Percentiles rank a stretch among this genome's conserved stretches.
Conservation (phyloP, 78 protist species). For the Polysphondylium violaceum region DNA sequence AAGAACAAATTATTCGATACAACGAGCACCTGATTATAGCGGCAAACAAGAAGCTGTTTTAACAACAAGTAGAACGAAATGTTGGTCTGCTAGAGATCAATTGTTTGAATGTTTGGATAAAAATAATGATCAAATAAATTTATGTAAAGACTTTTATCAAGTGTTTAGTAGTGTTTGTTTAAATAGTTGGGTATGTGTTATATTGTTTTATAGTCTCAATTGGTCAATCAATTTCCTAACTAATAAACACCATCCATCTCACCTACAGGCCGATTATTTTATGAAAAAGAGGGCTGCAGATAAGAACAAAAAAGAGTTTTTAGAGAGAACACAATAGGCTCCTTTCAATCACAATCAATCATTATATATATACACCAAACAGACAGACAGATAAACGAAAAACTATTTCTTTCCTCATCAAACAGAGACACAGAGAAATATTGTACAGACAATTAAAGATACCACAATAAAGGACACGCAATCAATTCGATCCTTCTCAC, state of each 20-base stretch:
- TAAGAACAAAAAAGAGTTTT: slow-evolving; percentile 24
- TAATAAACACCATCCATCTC: background rate
- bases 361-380: no score
- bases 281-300: slow-evolving; percentile 58
- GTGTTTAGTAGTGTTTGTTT: slow-evolving; percentile 25
- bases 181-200: slow-evolving; percentile 69
- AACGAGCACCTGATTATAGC: slow-evolving; percentile 64
- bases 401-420: no score
- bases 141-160: slow-evolving; percentile 26
- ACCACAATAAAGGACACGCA: no score
- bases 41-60: slow-evolving; percentile 35
- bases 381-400: no score
- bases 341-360: no score
- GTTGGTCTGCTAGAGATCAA: slow-evolving; percentile 62
- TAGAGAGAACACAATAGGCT: no score
- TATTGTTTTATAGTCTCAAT: background rate
- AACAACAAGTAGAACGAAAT: background rate
- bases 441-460: no score
- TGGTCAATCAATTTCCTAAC: background rate
- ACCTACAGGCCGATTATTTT: slow-evolving; percentile 46
- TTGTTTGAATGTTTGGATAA: slow-evolving; percentile 58
- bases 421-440: no score
- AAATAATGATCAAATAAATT: slow-evolving; percentile 24
- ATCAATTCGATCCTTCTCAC: no score
- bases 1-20: slow-evolving; percentile 46